Percentiles rank a stretch among this genome's conserved stretches.
phyloP scores from a whole-genome alignment of 306 rosid species.

The Leucaena leucocephala region DNA sequence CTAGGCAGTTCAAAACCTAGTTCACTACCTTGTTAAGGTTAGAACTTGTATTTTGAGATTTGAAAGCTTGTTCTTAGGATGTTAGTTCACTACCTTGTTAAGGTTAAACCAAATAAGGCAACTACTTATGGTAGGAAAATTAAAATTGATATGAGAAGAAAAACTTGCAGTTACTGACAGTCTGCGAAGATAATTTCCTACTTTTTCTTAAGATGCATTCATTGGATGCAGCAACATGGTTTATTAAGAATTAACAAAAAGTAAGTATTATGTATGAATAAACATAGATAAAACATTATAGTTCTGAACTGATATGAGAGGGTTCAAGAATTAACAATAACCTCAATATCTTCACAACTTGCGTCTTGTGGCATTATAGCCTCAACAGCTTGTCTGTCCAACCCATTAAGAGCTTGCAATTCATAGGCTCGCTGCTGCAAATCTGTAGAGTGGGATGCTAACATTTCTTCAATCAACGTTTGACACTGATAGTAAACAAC shows the following conservation, averaged over 20 bases:
- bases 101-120: neutral
- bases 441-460: slow-evolving; percentile 89
- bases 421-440: slow-evolving; percentile 96
- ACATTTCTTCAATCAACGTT: slow-evolving; percentile 75
- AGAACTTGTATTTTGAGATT: neutral
- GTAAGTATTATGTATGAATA: slow-evolving; percentile 1
- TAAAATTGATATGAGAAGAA: neutral
- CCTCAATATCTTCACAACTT: slow-evolving; percentile 88
- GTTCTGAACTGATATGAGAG: slow-evolving; percentile 17
- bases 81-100: neutral
- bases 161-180: neutral
- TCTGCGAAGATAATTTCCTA: neutral
- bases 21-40: neutral
- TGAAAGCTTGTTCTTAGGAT: neutral
- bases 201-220: neutral
- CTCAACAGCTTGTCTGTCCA: slow-evolving; percentile 61
- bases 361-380: slow-evolving; percentile 72
- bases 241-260: slow-evolving; percentile 4
- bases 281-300: slow-evolving; percentile 7
- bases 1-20: neutral
- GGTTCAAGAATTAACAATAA: slow-evolving; percentile 35
- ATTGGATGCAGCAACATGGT: slow-evolving; percentile 4
- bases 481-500: slow-evolving; percentile 64
- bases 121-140: slow-evolving; percentile 8
- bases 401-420: slow-evolving; percentile 66